Evolutionary conservation across 2,329 filamentous ascomycete genomes (phyloP), one percentile per base, ranked within the genome.

Genomic region (Volutella citrinella): DNA sequence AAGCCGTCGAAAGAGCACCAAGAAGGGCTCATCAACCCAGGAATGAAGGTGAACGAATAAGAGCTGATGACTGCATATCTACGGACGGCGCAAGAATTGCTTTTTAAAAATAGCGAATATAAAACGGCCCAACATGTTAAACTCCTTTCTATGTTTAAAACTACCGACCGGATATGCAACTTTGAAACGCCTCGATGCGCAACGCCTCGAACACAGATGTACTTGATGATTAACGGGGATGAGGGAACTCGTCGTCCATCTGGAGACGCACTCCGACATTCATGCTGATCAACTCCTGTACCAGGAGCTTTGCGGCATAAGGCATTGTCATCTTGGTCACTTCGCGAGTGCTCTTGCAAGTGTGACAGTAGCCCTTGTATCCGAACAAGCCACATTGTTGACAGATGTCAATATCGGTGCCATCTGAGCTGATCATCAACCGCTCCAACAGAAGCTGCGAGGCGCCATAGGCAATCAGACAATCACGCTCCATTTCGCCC

Each of bases 401-500:
- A 64, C 94, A 98, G 36, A 98, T 86, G 59, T 98, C 93, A 30
- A 97, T 86, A 48, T 86, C 75, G 45, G 93, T 88, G 10, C 84
- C 87, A 65, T 98, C 93, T 2, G 87, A 94, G 44, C 84, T 90
- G 42, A 95, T 77, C 94, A 98, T 98, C 40, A 98, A 70, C 22
- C 93, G 80, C 65, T 98, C 93, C 4, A 97, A 73, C 19, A 98
- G 72, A 21, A 98, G 73, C 63, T 98, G 93, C 34, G 82, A 89
- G 8, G 93, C 93, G 37, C 93, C 93, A 60, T 98, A 98, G 9
- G 93, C 93, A 51, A 98, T 97, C 43, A 98, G 63, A 65, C 93
- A 98, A 69, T 98, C 93, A 51, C 93, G 87, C 61, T 98, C 93
- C 94, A 98, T 98, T 68, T 98, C 93, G 57, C 94, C 93, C 27